phyloP scores from a whole-genome alignment of 2,329 filamentous ascomycete genomes.

The Claviceps humidiphila region DNA sequence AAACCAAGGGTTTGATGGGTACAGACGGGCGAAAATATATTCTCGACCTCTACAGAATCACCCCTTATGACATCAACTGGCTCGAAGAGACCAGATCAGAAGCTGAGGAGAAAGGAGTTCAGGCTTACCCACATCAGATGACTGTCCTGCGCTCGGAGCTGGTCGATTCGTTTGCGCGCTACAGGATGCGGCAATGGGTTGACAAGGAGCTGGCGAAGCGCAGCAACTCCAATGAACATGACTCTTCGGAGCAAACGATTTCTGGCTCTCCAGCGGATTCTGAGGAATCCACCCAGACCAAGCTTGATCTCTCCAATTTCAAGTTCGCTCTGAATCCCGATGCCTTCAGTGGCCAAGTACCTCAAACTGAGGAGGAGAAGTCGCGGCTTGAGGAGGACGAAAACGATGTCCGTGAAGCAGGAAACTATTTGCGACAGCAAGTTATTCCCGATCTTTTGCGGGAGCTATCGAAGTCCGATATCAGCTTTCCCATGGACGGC shows the following conservation, averaged over 20 bases:
- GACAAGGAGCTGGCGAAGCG: constrained; percentile 61
- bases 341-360: constrained; percentile 82
- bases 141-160: constrained; percentile 83
- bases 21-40: constrained; percentile 96
- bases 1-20: constrained; percentile 94
- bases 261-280: constrained; percentile 24
- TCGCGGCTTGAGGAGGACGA: constrained; percentile 72
- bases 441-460: constrained; percentile 75
- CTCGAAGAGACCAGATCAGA: constrained; percentile 57
- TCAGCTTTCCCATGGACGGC: constrained; percentile 98
- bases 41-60: constrained; percentile 90
- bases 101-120: constrained; percentile 26
- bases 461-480: constrained; percentile 81
- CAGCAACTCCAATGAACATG: constrained; percentile 21
- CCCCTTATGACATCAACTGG: constrained; percentile 83
- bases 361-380: constrained; percentile 85
- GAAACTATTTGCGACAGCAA: constrained; percentile 60
- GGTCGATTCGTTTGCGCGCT: constrained; percentile 71
- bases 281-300: constrained; percentile 30
- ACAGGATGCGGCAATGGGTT: constrained; percentile 82
- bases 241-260: constrained; percentile 22
- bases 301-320: constrained; percentile 79
- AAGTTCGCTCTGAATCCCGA: constrained; percentile 85
- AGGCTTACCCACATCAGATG: constrained; percentile 86
- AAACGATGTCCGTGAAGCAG: constrained; percentile 73